Percentiles rank a stretch among this genome's conserved stretches.
These are phyloP conservation scores for Blechomonas ayalai DNA, from an alignment of 208 protist genomes.

Conservation along the genomic window DNA sequence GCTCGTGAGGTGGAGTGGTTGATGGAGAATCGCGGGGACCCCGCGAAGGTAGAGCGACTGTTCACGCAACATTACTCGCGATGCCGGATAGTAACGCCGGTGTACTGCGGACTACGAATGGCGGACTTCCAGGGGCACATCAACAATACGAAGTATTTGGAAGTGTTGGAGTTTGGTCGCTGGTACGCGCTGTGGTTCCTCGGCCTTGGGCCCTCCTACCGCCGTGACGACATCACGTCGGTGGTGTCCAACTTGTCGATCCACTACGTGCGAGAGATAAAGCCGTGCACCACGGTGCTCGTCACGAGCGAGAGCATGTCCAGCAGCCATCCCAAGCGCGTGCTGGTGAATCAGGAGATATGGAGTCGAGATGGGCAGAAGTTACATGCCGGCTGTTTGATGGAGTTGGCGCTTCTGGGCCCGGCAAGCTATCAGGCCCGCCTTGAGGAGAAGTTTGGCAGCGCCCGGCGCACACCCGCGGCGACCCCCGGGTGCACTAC, in stretches of 20 bases:
- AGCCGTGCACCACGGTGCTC: slow-evolving; percentile 9
- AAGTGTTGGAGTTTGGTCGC: slow-evolving; percentile 49
- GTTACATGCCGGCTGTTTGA: slow-evolving; percentile 19
- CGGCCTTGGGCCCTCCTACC: slow-evolving; percentile 2
- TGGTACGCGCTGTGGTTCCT: slow-evolving; percentile 29
- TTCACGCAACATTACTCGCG: no score
- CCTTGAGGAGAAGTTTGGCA: slow-evolving; percentile 15
- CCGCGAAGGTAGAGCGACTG: no score
- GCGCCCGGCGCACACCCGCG: no score
- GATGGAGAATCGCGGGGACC: no score
- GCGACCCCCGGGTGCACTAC: no score
- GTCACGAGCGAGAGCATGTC: slow-evolving; percentile 11
- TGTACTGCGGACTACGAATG: slow-evolving; percentile 49
- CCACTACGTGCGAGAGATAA: slow-evolving; percentile 41
- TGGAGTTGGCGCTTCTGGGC: slow-evolving; percentile 15
- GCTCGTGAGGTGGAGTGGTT: not conserved
- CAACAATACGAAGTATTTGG: slow-evolving; percentile 69
- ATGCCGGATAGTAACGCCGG: no score
- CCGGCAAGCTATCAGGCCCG: slow-evolving; percentile 10
- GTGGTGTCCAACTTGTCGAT: slow-evolving; percentile 36
- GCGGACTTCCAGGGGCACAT: slow-evolving; percentile 45
- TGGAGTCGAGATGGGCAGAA: slow-evolving; percentile 39
- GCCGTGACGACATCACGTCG: slow-evolving; percentile 11
- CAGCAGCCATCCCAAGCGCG: slow-evolving; percentile 14
- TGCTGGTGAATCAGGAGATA: slow-evolving; percentile 35